phyloP scores from a whole-genome alignment of 352 stramenopile genomes.

The Phytophthora parvispora region DNA sequence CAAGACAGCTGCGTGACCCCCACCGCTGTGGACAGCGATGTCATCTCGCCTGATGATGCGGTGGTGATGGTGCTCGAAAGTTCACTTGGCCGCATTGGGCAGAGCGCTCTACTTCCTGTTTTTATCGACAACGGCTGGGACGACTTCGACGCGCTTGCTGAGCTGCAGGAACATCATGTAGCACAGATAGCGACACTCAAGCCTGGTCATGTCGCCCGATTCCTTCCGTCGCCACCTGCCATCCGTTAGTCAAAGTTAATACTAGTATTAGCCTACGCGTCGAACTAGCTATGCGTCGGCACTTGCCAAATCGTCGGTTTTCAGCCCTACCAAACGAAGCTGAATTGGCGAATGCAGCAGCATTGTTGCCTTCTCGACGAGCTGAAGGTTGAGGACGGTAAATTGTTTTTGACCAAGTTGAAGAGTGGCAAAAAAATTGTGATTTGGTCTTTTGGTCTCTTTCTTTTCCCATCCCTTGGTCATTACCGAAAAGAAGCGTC shows the following conservation, averaged over 20 bases:
- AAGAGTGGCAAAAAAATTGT: conserved; percentile 9
- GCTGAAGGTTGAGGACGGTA: no score
- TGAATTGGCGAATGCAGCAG: no score
- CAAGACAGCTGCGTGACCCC: neutral
- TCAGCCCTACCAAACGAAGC: no score
- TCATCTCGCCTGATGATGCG: neutral
- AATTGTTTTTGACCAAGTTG: no score
- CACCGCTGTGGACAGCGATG: neutral
- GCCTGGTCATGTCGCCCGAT: conserved; percentile 16
- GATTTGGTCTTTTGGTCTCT: conserved; percentile 17
- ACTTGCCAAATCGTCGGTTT: no score
- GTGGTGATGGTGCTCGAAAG: conserved; percentile 2
- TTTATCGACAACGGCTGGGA: conserved; percentile 34
- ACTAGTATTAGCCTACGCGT: no score
- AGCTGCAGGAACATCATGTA: conserved; percentile 25
- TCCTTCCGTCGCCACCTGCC: conserved; percentile 3
- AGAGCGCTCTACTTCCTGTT: conserved; percentile 9
- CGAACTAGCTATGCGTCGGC: no score
- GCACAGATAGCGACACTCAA: conserved; percentile 6
- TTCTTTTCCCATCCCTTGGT: neutral
- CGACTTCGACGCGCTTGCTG: conserved; percentile 26
- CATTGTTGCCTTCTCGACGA: no score
- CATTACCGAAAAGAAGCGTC: conserved; percentile 22
- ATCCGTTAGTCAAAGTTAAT: no score
- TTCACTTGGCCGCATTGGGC: conserved; percentile 22